Base-by-base conservation (phyloP, 1,284 basidiomycete species). In the Cryptococcus maquisensis region DNA sequence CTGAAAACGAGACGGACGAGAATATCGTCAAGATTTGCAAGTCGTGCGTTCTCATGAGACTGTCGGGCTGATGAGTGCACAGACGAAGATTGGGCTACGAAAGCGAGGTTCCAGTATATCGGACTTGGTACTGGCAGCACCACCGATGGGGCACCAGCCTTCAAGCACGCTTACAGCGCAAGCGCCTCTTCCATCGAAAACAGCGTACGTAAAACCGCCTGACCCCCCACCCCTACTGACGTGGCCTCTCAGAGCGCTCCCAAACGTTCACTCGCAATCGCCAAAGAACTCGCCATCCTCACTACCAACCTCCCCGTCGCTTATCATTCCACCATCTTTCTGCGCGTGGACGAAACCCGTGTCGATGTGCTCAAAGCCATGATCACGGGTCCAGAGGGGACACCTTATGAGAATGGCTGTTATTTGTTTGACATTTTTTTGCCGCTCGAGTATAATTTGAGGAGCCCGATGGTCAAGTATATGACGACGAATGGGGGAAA, bases 401-500 rank as follows among this genome's bases (percentile, higher is more conserved):
- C 91, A 44, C 91, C 91, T 82, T 94, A 80, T 72, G 87, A 83
- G 49, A 74, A 75, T 53, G 69, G 55, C 18, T 72, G 65, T 60
- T 66, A 69, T 62, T 68, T 93, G 45, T 95, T 95, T 65, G 92
- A 96, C 75, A 90, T 95, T 52, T 93, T 93, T 77, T 81, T 96
- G 2, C 90, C 72, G 0, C n/a, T 67, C 10, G 61, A 67, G 5
- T 73, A 73, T 56, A 73, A 74, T 52, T 32, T 48, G n/a, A 41
- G 41, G 13, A 58, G 57, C 26, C 67, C 86, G 84, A 63, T 79
- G 81, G 70, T 74, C 50, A 92, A 92, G 74, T 89, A 88, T 63
- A 90, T 94, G 86, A 95, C 90, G 51, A 95, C 91, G 0, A 86
- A 90, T 60, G 90, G 88, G 2, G 91, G 92, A 24, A 87, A 84